Conservation (phyloP, 2,329 filamentous ascomycete genomes). For the Colletotrichum viniferum region DNA sequence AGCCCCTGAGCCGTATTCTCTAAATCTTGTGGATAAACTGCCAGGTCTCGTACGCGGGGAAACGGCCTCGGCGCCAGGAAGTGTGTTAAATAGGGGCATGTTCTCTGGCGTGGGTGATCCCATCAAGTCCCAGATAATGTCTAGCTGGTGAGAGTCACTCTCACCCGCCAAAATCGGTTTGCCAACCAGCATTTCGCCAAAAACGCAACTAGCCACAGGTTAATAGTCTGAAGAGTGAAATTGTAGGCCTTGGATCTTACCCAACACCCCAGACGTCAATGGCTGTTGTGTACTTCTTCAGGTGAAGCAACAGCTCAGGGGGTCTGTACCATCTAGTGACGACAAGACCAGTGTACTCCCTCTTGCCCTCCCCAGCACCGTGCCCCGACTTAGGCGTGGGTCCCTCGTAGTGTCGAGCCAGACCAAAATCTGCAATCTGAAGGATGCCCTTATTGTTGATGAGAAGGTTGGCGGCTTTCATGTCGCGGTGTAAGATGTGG, state of each 20-base stretch:
- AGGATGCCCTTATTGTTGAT: slow-evolving; percentile 94
- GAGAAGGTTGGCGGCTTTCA: slow-evolving; percentile 97
- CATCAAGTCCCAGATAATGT: slow-evolving; percentile 92
- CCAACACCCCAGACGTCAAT: slow-evolving; percentile 99
- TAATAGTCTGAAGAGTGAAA: slow-evolving; percentile 14
- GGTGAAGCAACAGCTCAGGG: slow-evolving; percentile 86
- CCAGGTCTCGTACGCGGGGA: slow-evolving; percentile 65
- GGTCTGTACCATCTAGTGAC: slow-evolving; percentile 98
- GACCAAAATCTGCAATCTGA: slow-evolving; percentile 96
- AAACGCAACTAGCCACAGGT: slow-evolving; percentile 74
- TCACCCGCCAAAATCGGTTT: slow-evolving; percentile 92
- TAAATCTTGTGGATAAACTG: slow-evolving; percentile 76
- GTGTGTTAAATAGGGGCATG: slow-evolving; percentile 88
- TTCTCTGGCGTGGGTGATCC: slow-evolving; percentile 87
- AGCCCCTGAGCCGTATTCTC: slow-evolving; percentile 74
- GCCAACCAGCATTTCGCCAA: slow-evolving; percentile 95
- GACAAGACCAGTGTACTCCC: slow-evolving; percentile 95
- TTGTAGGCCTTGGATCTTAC: slow-evolving; percentile 52
- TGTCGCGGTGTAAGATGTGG: slow-evolving; percentile 92
- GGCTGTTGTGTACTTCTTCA: slow-evolving; percentile 92
- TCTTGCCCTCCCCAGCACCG: slow-evolving; percentile 81
- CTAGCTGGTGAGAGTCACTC: slow-evolving; percentile 86
- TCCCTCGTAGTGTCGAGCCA: slow-evolving; percentile 93
- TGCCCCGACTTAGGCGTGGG: slow-evolving; percentile 75
- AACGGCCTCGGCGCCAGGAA: slow-evolving; percentile 82